Percentiles rank a stretch among this genome's conserved stretches.
phyloP scores from a whole-genome alignment of 768 basidiomycete genomes.

The Mycena pura region DNA sequence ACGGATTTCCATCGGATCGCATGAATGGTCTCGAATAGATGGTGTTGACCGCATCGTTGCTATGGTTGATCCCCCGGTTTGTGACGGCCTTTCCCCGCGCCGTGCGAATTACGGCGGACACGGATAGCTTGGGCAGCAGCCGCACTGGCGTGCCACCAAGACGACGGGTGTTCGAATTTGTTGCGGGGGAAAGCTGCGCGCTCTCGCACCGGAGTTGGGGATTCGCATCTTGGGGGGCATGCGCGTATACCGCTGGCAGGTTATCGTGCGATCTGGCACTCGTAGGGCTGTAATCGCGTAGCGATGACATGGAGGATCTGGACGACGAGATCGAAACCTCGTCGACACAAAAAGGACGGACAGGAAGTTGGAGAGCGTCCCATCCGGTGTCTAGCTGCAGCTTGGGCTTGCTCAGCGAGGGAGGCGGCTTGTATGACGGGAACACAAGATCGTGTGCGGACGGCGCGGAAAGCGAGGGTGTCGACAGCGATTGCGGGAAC shows the following conservation, averaged over 20 bases:
- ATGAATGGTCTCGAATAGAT: constrained; percentile 5
- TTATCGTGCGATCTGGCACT: background rate
- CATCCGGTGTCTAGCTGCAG: constrained; percentile 6
- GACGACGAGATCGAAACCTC: background rate
- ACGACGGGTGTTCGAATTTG: background rate
- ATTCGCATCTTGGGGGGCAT: background rate
- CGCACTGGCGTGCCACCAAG: constrained; percentile 4
- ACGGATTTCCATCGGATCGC: constrained; percentile 2
- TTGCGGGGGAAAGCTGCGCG: too few species aligned
- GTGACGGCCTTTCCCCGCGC: background rate
- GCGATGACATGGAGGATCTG: background rate
- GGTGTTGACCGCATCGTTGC: background rate
- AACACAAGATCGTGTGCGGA: constrained; percentile 1
- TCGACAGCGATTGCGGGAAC: background rate
- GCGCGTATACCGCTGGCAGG: background rate
- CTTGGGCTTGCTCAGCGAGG: background rate
- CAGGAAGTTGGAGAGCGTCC: background rate
- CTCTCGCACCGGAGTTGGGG: too few species aligned
- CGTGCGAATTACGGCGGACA: background rate
- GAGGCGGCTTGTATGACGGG: background rate
- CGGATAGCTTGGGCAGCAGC: constrained; percentile 6
- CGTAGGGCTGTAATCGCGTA: background rate
- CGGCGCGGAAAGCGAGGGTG: background rate
- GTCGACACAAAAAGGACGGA: background rate
- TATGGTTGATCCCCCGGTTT: background rate